These are phyloP conservation scores for Arthrobotrys pseudoclavata DNA, from an alignment of 2,329 filamentous ascomycete species.

Conservation along the genomic window DNA sequence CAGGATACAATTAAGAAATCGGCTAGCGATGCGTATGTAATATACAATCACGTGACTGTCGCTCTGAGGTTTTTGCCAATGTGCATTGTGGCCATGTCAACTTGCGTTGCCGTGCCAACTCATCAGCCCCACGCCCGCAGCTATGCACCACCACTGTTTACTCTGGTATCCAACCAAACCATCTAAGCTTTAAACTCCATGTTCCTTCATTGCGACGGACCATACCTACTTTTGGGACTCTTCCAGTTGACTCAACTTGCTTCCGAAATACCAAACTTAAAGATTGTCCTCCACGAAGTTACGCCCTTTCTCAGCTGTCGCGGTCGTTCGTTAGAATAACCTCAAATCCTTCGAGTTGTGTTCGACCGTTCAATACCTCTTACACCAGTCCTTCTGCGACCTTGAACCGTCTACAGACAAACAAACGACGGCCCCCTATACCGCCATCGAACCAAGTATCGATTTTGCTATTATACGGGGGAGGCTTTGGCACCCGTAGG, in stretches of 20 bases:
- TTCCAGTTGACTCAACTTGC: background rate
- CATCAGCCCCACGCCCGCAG: constrained; percentile 12
- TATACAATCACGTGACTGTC: constrained; percentile 3
- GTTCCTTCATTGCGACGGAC: background rate
- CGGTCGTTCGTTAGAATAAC: background rate
- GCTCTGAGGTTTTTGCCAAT: background rate
- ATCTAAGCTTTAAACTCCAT: constrained; percentile 24
- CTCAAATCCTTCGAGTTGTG: background rate
- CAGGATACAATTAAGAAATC: no score
- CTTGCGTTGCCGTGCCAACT: constrained; percentile 23
- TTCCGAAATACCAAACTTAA: background rate
- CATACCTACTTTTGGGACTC: background rate
- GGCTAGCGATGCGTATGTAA: no score
- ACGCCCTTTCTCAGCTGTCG: background rate
- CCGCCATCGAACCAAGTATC: background rate
- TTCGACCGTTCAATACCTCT: background rate
- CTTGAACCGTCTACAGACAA: no score
- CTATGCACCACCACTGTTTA: constrained; percentile 19
- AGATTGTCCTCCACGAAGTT: background rate
- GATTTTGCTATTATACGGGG: background rate
- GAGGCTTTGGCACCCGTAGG: background rate
- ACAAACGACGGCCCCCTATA: background rate
- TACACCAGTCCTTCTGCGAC: background rate
- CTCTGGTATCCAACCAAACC: background rate
- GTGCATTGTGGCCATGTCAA: background rate